A percentile compares a stretch with the other conserved stretches of the same genome.
Evolutionary conservation across 2,329 filamentous ascomycete species (phyloP).

Genomic region (Claviceps paspali): DNA sequence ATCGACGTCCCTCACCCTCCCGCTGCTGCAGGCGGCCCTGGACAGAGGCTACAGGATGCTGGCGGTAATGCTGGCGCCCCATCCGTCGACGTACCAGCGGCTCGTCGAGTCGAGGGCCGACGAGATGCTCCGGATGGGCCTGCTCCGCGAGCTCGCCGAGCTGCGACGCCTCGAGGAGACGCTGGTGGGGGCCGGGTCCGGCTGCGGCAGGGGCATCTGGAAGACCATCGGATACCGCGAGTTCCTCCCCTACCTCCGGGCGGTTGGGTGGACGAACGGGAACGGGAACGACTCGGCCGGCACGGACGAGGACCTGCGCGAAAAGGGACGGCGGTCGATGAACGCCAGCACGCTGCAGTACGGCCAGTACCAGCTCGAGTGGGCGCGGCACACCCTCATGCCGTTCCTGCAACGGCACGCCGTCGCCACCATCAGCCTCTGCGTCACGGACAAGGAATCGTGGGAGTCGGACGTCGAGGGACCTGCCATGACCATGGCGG

Average conservation of each 20-base stretch:
- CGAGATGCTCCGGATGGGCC: neutral
- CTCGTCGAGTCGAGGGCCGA: neutral
- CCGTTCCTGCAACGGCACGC: conserved; percentile 1
- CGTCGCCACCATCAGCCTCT: neutral
- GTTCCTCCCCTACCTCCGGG: neutral
- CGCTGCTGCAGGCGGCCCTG: neutral
- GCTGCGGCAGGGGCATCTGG: neutral
- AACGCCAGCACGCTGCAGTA: conserved; percentile 1
- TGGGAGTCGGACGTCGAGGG: neutral
- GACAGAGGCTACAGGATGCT: neutral
- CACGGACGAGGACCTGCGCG: neutral
- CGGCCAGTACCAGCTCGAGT: conserved; percentile 2
- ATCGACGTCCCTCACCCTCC: conserved; percentile 2
- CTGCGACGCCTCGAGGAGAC: neutral
- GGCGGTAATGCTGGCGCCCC: neutral
- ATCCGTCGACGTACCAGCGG: neutral
- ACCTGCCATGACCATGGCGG: neutral
- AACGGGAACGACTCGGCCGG: too few relatives aligned
- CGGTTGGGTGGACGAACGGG: neutral
- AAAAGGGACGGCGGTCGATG: neutral
- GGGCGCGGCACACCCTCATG: neutral
- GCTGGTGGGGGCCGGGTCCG: neutral
- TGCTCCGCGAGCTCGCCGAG: conserved; percentile 1
- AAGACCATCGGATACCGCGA: conserved; percentile 1
- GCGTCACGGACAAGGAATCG: neutral